Base-by-base conservation (phyloP, 2,329 filamentous ascomycete genomes). In the Ophidiomyces ophidiicola region DNA sequence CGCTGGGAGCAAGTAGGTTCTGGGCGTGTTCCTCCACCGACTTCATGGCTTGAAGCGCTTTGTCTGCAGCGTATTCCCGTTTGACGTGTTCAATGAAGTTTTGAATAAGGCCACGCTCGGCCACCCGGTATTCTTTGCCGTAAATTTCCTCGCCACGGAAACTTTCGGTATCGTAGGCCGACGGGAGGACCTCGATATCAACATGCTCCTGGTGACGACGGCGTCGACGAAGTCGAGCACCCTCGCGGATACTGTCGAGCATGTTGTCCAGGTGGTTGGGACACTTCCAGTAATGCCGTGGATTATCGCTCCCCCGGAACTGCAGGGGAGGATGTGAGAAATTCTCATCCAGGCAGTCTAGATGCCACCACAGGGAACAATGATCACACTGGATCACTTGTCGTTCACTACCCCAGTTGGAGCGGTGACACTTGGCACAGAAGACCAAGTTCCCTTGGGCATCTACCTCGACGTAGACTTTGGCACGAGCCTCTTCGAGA, bases 271-370 rank as follows among this genome's bases (percentile, higher is more conserved):
- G 69, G 56, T 98, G 90, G 47, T 82, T 77, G 35, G 88, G 88
- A 55, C 90, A 98, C 60, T 78, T 80, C 84, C 86, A 98, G 40
- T 78, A 80, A 52, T 68, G 66, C 32, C 79, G 76, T 36, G 80
- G 69, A 36, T 67, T 67, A 48, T 67, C 67, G 36, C 52, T 70
- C 55, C 47, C 56, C 41, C 46, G 46, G 31, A 56, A 58, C 43
- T 66, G 63, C 39, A 77, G 71, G 7, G 87, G 87, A 26, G 85
- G 82, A 40, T 82, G 76, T 23, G 86, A 77, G 53, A 87, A 64
- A 23, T 88, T 87, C 19, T 85, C 83, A 54, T 92, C 79, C 11
- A 93, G 67, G 61, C 90, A 98, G 60, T 96, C 88, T 36, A 94
- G 68, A 63, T 98, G 90, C 82, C 87, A 98, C 54, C 79, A 72